Conservation (phyloP, 2,329 filamentous ascomycete species). For the Fusarium napiforme region DNA sequence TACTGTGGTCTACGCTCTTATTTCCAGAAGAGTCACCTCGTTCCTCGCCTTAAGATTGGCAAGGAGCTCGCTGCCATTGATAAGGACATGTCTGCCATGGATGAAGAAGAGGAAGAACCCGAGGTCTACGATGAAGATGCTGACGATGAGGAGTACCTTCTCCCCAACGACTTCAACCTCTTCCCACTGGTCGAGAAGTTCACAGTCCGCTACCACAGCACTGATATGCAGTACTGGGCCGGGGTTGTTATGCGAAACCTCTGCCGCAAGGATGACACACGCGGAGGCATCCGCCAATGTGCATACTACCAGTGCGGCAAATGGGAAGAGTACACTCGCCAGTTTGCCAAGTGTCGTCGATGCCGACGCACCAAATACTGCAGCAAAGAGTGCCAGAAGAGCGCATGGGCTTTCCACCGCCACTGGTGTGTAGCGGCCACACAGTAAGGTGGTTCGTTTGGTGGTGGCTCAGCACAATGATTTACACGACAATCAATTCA, state of each 20-base stretch:
- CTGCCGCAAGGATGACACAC: conserved; percentile 95
- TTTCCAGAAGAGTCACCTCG: conserved; percentile 94
- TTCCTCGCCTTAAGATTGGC: conserved; percentile 90
- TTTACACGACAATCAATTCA: conserved; percentile 33
- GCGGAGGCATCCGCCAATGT: conserved; percentile 94
- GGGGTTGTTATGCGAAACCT: conserved; percentile 99
- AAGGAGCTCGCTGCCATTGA: conserved; percentile 85
- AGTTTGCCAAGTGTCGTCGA: conserved; percentile 97
- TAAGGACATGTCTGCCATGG: conserved; percentile 25
- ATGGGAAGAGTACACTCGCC: conserved; percentile 96
- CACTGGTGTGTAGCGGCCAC: conserved; percentile 93
- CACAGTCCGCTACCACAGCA: conserved; percentile 92
- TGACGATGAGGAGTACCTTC: conserved; percentile 85
- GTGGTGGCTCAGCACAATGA: conserved; percentile 15
- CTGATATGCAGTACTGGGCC: conserved; percentile 99
- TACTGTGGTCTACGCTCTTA: conserved; percentile 97
- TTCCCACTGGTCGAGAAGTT: conserved; percentile 99
- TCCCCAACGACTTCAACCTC: conserved; percentile 96
- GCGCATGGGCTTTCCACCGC: conserved; percentile 96
- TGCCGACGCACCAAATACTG: conserved; percentile 98
- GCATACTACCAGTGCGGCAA: conserved; percentile 98
- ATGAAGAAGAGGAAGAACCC: conserved; percentile 60
- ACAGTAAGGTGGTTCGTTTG: conserved; percentile 50
- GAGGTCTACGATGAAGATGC: conserved; percentile 62
- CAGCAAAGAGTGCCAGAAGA: conserved; percentile 99